Percentiles rank a stretch among this genome's conserved stretches.
These are phyloP conservation scores for Crepidotus variabilis DNA, from an alignment of 768 basidiomycete species.

Conservation along the genomic window DNA sequence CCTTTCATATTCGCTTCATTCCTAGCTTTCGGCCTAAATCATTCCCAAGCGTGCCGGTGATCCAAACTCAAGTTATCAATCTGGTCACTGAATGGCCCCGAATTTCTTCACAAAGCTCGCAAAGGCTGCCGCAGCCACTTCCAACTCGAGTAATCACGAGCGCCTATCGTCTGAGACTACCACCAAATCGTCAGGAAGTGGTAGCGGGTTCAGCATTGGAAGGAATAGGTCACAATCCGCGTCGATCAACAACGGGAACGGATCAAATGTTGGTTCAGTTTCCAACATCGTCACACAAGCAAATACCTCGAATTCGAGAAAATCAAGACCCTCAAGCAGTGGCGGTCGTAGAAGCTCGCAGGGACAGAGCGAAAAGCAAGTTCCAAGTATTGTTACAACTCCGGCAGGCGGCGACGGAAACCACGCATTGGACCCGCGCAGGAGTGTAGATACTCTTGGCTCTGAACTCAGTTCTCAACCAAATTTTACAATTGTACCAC, in stretches of 20 bases:
- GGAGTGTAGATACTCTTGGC: constrained; percentile 24
- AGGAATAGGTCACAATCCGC: constrained; percentile 13
- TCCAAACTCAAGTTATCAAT: neutral
- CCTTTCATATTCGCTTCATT: neutral
- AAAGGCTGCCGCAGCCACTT: neutral
- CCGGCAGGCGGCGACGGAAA: constrained; percentile 11
- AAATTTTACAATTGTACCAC: constrained; percentile 43
- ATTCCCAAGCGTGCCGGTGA: neutral
- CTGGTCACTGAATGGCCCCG: neutral
- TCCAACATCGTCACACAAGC: constrained; percentile 7
- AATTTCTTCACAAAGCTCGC: neutral
- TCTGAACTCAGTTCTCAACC: constrained; percentile 30
- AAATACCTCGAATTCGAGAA: constrained; percentile 7
- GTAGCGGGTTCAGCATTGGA: constrained; percentile 6
- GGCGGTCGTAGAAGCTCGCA: constrained; percentile 7
- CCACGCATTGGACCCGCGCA: constrained; percentile 10
- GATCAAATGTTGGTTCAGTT: constrained; percentile 4
- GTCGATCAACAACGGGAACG: constrained; percentile 7
- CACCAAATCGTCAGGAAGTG: constrained; percentile 3
- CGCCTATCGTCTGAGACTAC: constrained; percentile 4
- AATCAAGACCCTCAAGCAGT: constrained; percentile 2
- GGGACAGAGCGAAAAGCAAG: constrained; percentile 7
- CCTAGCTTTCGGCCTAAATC: neutral
- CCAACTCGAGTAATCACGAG: constrained; percentile 1
- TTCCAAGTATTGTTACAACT: constrained; percentile 13